Base-by-base conservation (phyloP, 768 basidiomycete genomes). In the Tylopilus subfusipes region DNA sequence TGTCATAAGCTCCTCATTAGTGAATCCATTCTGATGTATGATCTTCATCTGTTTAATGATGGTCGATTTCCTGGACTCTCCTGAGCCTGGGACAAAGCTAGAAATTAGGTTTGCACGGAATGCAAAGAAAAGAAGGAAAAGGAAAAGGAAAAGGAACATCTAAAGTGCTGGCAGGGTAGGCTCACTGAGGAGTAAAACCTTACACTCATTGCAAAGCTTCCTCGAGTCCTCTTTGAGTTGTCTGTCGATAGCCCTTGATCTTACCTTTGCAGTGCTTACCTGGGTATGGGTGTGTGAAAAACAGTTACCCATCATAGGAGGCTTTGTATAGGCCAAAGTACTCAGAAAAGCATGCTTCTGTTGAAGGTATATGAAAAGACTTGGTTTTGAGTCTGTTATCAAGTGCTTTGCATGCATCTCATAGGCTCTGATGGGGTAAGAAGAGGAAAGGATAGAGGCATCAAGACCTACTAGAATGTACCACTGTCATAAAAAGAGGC, bases 41-140 rank as follows among this genome's bases (percentile, higher is more conserved):
- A 98, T 95, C 79, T 96, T 97, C 94, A 98, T 97, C 72, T 98
- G 95, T 69, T 98, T 98, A 33, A 97, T 93, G 59, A 98, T 93
- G 0, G 95, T 98, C 5, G 84, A 86, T 74, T 98, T 98, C 7
- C 95, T 95, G 1, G 89, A 91, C 75, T 96, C 93, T 63, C 95
- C 93, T 13, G 93, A 94, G 52, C 95, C 94, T 95, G 62, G 14
- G n/a, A 25, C 19, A 29, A 6, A 22, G 52, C 42, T 0, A 18
- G n/a, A n/a, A n/a, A n/a, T n/a, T n/a, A n/a, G n/a, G n/a, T n/a
- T n/a, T n/a, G n/a, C n/a, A n/a, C n/a, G 24, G 31, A 42, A 3
- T 44, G 45, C 19, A 48, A 21, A 45, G 30, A 48, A 14, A 6
- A 43, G 8, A 42, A 38, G n/a, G 18, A 36, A 19, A 48, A 12